phyloP scores from a whole-genome alignment of 2,329 filamentous ascomycete genomes.

The Nemania diffusa region DNA sequence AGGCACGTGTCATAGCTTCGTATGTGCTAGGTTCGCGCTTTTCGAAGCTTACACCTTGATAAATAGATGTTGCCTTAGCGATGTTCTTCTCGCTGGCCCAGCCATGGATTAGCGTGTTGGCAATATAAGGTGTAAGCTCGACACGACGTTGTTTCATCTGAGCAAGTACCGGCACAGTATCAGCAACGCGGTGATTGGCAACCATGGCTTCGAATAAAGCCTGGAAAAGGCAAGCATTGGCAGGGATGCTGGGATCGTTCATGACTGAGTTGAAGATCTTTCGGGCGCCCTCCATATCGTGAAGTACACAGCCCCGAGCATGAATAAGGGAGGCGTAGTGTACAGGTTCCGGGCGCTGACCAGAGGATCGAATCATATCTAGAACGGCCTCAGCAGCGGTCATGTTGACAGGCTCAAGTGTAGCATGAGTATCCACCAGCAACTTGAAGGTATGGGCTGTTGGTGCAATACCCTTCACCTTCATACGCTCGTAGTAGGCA shows the following conservation, averaged over 20 bases:
- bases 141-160: conserved; percentile 80
- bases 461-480: conserved; percentile 83
- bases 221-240: conserved; percentile 91
- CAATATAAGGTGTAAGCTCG: conserved; percentile 95
- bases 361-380: conserved; percentile 77
- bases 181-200: conserved; percentile 85
- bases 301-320: conserved; percentile 91
- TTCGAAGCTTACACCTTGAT: conserved; percentile 77
- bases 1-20: conserved; percentile 97
- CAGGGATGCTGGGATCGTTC: conserved; percentile 70
- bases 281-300: conserved; percentile 87
- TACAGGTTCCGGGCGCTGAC: conserved; percentile 85
- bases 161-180: conserved; percentile 77
- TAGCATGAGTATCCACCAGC: conserved; percentile 93
- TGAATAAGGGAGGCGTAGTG: conserved; percentile 97
- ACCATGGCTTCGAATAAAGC: conserved; percentile 98
- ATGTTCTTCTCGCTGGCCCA: conserved; percentile 91
- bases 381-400: conserved; percentile 85
- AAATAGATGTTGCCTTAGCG: conserved; percentile 79
- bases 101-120: conserved; percentile 96
- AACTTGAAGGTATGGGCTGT: conserved; percentile 98
- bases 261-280: conserved; percentile 85
- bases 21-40: conserved; percentile 97
- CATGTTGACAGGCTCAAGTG: conserved; percentile 91
- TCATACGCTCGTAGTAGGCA: conserved; percentile 95